Evolutionary conservation across 768 basidiomycete genomes (phyloP), one percentile per base, ranked within the genome.

Genomic region (Pholiota microspora): DNA sequence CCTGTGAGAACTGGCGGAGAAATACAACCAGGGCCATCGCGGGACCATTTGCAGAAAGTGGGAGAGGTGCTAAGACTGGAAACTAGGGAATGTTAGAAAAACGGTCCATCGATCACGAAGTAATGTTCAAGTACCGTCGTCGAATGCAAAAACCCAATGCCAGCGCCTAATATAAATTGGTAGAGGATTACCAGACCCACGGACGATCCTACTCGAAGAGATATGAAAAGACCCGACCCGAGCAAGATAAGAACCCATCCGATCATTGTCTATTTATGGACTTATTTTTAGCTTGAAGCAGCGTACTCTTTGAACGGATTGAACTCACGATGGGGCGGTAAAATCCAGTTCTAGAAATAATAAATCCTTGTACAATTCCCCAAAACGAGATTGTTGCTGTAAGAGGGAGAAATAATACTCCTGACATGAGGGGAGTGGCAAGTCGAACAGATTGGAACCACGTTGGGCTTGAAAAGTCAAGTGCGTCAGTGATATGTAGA

Each of bases 371-470:
- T 6, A 76, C 21, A 29, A 77, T 73, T 1, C 72, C 73, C 27
- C 68, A 55, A 1, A 72, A 70, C 0, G 74, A 71, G 29, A 77
- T 67, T 2, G 67, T 61, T 18, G 71, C 61, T 2, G 67, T 65
- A 27, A 67, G 51, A 2, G 68, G 66, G 40, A 78, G 67, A 18
- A 73, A 49, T 32, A 70, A 65, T 1, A 75, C 51, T 1, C 76
- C 74, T 4, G 71, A 70, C 0, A 59, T 48, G n/a, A 76, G 57
- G 0, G 78, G 72, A 1, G 62, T 61, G 0, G 67, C 71, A 8
- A 53, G 66, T 51, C 69, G 70, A 15, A 68, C 67, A 1, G 76
- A 69, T 54, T 78, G 77, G 59, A 77, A 77, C 62, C 57, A 63
- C 0, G 57, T 54, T 25, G 62, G 62, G 9, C 59, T 60, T n/a